phyloP scores from a whole-genome alignment of 148 eudicot genomes.

The Camellia lanceoleosa region DNA sequence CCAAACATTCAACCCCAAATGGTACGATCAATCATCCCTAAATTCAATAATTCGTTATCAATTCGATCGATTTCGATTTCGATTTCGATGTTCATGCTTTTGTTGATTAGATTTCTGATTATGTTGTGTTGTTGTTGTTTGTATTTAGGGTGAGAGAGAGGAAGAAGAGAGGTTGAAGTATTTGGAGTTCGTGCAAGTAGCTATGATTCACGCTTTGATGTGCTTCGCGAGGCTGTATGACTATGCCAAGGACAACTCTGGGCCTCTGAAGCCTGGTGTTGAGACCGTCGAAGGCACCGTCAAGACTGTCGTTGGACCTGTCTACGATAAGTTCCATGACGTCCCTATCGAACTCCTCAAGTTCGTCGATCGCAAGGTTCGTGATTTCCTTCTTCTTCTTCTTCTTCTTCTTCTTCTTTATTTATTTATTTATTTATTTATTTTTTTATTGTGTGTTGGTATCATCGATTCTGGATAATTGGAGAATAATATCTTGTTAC shows the following conservation, averaged over 20 bases:
- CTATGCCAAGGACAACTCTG: slow-evolving; percentile 86
- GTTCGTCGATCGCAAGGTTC: slow-evolving; percentile 88
- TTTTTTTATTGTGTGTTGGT: neutral
- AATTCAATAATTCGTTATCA: neutral
- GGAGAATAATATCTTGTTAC: neutral
- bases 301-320: slow-evolving; percentile 88
- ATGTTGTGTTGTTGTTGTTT: slow-evolving; percentile 1
- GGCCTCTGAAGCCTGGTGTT: slow-evolving; percentile 84
- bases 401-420: neutral
- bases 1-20: neutral
- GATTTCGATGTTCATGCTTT: neutral
- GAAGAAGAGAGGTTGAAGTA: slow-evolving; percentile 72
- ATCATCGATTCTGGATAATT: neutral
- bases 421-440: neutral
- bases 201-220: slow-evolving; percentile 55
- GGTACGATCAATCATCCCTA: neutral
- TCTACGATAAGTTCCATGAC: slow-evolving; percentile 67
- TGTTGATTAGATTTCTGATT: neutral
- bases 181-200: slow-evolving; percentile 72
- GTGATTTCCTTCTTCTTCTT: neutral
- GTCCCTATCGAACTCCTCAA: slow-evolving; percentile 80
- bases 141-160: slow-evolving; percentile 32
- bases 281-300: slow-evolving; percentile 89
- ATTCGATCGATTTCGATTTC: neutral
- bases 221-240: slow-evolving; percentile 63